These are phyloP conservation scores for Rusavskia elegans DNA, from an alignment of 495 filamentous ascomycete species.

Conservation along the genomic window DNA sequence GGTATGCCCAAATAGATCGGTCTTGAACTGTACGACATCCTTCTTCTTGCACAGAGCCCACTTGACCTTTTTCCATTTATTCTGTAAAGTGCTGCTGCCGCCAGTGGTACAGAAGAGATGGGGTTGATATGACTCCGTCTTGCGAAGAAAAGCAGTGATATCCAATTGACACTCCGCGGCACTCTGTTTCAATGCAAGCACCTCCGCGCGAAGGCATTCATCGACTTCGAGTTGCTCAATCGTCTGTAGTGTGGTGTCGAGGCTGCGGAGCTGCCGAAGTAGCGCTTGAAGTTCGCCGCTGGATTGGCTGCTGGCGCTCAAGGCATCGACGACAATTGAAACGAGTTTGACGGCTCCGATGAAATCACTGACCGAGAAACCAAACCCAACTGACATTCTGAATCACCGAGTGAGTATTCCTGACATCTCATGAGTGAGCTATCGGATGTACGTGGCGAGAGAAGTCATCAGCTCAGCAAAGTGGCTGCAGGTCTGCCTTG, in stretches of 20 bases:
- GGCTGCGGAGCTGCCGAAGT: slow-evolving; percentile 14
- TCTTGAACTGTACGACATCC: slow-evolving; percentile 16
- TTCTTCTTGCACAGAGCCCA: slow-evolving; percentile 19
- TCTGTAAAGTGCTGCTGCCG: slow-evolving; percentile 1
- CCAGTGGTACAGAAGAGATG: slow-evolving; percentile 7
- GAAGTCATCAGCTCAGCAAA: no score
- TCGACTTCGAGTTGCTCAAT: slow-evolving; percentile 16
- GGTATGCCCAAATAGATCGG: slow-evolving; percentile 16
- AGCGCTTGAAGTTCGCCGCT: slow-evolving; percentile 12
- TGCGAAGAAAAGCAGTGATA: slow-evolving; percentile 16
- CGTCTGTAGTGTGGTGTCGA: slow-evolving; percentile 15
- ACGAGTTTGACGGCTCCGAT: slow-evolving; percentile 1
- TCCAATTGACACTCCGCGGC: slow-evolving; percentile 16
- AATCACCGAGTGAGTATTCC: no score
- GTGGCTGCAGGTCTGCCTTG: no score
- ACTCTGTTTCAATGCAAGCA: slow-evolving; percentile 13
- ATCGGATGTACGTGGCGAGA: no score
- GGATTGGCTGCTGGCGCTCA: slow-evolving; percentile 9
- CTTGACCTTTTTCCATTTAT: slow-evolving; percentile 13
- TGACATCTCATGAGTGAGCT: no score
- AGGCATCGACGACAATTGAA: slow-evolving; percentile 1
- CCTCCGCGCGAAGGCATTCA: slow-evolving; percentile 6
- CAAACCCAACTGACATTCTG: slow-evolving; percentile 7
- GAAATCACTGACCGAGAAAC: slow-evolving; percentile 5
- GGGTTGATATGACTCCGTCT: slow-evolving; percentile 14